Percentiles rank a stretch among this genome's conserved stretches.
These are phyloP conservation scores for Russula sp. DNA, from an alignment of 768 basidiomycete genomes.

Conservation along the genomic window DNA sequence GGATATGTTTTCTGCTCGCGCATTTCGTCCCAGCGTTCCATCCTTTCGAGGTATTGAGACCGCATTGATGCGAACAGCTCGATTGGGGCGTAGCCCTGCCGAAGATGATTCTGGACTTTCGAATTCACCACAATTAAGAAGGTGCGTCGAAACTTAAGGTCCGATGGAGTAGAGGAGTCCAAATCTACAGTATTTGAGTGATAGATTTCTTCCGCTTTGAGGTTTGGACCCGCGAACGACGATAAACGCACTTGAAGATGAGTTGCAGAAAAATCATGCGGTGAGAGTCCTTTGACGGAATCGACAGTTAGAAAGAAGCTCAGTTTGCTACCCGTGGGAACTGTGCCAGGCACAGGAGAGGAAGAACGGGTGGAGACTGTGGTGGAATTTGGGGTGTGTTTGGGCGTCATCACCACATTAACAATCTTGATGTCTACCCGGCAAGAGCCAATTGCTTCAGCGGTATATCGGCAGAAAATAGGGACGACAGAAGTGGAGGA, in stretches of 20 bases:
- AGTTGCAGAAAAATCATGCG: slow-evolving; percentile 81
- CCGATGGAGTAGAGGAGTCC: slow-evolving; percentile 64
- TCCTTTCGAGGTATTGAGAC: slow-evolving; percentile 79
- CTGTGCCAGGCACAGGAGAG: slow-evolving; percentile 64
- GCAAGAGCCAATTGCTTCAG: slow-evolving; percentile 95
- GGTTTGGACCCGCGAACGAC: slow-evolving; percentile 72
- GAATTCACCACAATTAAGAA: slow-evolving; percentile 76
- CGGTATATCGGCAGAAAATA: slow-evolving; percentile 90
- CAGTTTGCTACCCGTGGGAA: slow-evolving; percentile 77
- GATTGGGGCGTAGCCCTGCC: slow-evolving; percentile 76
- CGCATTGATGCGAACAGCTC: slow-evolving; percentile 86
- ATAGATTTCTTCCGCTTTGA: slow-evolving; percentile 77
- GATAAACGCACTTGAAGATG: slow-evolving; percentile 89
- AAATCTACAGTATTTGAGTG: slow-evolving; percentile 73
- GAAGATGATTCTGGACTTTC: slow-evolving; percentile 69
- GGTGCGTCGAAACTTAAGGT: slow-evolving; percentile 78
- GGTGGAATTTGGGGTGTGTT: slow-evolving; percentile 57
- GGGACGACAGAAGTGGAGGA: slow-evolving; percentile 76
- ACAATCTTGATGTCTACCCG: slow-evolving; percentile 80
- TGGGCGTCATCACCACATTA: slow-evolving; percentile 60
- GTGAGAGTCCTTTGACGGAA: slow-evolving; percentile 81
- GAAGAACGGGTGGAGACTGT: slow-evolving; percentile 64
- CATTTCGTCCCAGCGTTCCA: slow-evolving; percentile 93
- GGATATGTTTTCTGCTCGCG: slow-evolving; percentile 65
- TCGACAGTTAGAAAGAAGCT: slow-evolving; percentile 85